A percentile compares a stretch with the other conserved stretches of the same genome.
Conservation (phyloP, 352 stramenopile species). For the Globisporangium ultimum region DNA sequence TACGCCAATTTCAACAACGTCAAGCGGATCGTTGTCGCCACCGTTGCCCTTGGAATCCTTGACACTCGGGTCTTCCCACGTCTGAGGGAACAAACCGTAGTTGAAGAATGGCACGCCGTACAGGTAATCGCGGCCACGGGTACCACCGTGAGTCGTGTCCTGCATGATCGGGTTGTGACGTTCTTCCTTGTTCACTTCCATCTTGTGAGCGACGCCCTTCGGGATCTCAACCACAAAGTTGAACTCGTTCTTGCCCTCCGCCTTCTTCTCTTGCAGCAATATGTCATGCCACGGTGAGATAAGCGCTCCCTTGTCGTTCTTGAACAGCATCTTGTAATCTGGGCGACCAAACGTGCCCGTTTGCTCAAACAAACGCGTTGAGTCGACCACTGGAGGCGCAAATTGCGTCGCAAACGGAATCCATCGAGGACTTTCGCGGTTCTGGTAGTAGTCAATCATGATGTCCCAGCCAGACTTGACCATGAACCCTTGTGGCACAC, state of each 20-base stretch:
- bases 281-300: constrained; percentile 99
- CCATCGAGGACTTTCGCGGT: constrained; percentile 87
- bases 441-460: constrained; percentile 98
- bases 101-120: constrained; percentile 99
- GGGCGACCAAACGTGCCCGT: constrained; percentile 64
- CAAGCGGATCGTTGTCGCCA: constrained; percentile 98
- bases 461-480: constrained; percentile 97
- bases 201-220: constrained; percentile 97
- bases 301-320: constrained; percentile 58
- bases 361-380: constrained; percentile 43
- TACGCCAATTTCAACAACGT: constrained; percentile 98
- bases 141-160: constrained; percentile 96
- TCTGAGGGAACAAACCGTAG: constrained; percentile 98
- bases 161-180: constrained; percentile 98
- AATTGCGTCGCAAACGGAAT: constrained; percentile 81
- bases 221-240: constrained; percentile 99
- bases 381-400: constrained; percentile 40
- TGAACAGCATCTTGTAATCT: constrained; percentile 77
- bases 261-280: constrained; percentile 76
- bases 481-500: constrained; percentile 98
- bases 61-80: constrained; percentile 96
- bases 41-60: constrained; percentile 85
- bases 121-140: constrained; percentile 93
- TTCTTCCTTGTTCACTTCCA: constrained; percentile 97
- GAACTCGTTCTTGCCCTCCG: constrained; percentile 54